phyloP scores from a whole-genome alignment of 306 rosid genomes.

The Urtica urens region DNA sequence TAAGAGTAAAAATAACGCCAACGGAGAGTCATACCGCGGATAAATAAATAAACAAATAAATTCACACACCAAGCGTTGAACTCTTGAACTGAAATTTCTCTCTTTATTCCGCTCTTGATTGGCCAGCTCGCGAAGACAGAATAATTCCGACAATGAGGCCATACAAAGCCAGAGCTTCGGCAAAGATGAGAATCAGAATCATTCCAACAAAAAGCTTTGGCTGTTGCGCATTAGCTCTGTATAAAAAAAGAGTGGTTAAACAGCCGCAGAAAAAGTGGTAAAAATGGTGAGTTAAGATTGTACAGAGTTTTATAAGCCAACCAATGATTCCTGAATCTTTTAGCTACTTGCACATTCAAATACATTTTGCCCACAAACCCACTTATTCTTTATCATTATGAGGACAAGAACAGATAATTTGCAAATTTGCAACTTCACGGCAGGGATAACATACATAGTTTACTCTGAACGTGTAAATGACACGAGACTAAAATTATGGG shows the following conservation, averaged over 20 bases:
- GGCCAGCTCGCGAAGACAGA: conserved; percentile 71
- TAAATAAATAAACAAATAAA: background rate
- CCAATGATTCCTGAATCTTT: no score
- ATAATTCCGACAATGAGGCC: conserved; percentile 76
- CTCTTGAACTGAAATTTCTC: conserved; percentile 10
- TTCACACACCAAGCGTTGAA: background rate
- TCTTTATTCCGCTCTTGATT: conserved; percentile 56
- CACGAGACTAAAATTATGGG: no score
- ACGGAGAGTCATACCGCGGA: conserved; percentile 2
- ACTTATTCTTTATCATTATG: no score
- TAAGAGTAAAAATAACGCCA: conserved; percentile 2
- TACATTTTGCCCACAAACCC: no score
- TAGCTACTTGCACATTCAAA: no score
- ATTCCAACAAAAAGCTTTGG: conserved; percentile 62
- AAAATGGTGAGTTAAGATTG: no score
- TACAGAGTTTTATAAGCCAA: no score
- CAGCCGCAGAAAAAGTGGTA: no score
- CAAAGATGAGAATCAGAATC: conserved; percentile 71
- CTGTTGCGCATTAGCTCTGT: conserved; percentile 60
- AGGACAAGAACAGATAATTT: no score
- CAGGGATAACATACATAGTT: no score
- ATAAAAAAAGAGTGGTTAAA: conserved; percentile 4
- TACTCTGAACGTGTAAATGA: no score
- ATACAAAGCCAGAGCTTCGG: conserved; percentile 61
- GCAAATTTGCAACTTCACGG: no score